phyloP scores from a whole-genome alignment of 2,329 filamentous ascomycete species.

The Ceratocystiopsis sp. region DNA sequence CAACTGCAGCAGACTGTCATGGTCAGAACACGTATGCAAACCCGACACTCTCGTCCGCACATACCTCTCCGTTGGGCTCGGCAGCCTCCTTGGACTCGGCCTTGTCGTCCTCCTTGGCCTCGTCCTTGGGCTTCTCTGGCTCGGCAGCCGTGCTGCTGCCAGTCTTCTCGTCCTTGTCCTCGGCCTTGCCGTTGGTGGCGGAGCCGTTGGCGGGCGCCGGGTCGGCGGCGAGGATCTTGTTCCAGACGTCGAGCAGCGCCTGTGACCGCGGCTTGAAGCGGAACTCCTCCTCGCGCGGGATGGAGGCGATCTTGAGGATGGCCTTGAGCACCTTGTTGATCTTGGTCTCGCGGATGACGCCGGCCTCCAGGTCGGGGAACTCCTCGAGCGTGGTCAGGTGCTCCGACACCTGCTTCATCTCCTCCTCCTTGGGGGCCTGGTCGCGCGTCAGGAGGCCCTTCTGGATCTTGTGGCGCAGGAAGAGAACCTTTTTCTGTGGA shows the following conservation, averaged over 20 bases:
- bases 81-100: slow-evolving; percentile 13
- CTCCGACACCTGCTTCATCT: slow-evolving; percentile 64
- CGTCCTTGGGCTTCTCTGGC: slow-evolving; percentile 14
- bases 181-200: slow-evolving; percentile 13
- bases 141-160: slow-evolving; percentile 8
- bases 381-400: slow-evolving; percentile 68
- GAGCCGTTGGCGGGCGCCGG: slow-evolving; percentile 10
- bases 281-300: slow-evolving; percentile 79
- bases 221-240: slow-evolving; percentile 55
- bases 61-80: slow-evolving; percentile 6
- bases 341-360: slow-evolving; percentile 81
- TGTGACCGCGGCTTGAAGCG: slow-evolving; percentile 75
- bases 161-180: slow-evolving; percentile 21
- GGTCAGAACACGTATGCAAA: no score
- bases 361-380: slow-evolving; percentile 63
- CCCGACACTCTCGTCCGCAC: neutral
- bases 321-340: slow-evolving; percentile 98
- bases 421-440: slow-evolving; percentile 67
- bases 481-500: slow-evolving; percentile 59
- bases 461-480: slow-evolving; percentile 85
- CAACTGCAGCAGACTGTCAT: no score
- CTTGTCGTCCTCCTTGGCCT: slow-evolving; percentile 12
- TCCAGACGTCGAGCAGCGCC: slow-evolving; percentile 74
- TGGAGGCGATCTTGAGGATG: slow-evolving; percentile 71
- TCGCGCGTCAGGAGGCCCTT: slow-evolving; percentile 82